Conservation (phyloP, 371 early-diverging fungal species). For the Apophysomyces elegans region DNA sequence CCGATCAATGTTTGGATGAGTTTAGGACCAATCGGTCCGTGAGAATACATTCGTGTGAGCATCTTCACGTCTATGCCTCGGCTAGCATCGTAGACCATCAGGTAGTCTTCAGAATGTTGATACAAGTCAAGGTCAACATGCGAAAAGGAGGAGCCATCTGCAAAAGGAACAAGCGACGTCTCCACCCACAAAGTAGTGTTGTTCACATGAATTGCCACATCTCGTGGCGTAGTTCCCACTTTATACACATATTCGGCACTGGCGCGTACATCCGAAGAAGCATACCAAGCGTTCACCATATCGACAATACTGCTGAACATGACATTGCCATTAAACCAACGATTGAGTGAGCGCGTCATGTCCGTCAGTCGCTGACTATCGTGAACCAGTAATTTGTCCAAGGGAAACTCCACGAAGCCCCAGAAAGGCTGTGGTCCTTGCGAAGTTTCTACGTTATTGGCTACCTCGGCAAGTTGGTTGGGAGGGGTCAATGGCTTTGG, state of each 20-base stretch:
- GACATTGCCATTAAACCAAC: slow-evolving; percentile 32
- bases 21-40: slow-evolving; percentile 52
- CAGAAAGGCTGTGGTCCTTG: slow-evolving; percentile 39
- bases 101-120: slow-evolving; percentile 30
- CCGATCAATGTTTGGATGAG: slow-evolving; percentile 34
- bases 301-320: slow-evolving; percentile 33
- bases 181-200: slow-evolving; percentile 30
- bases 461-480: slow-evolving; percentile 15
- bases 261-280: slow-evolving; percentile 10
- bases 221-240: slow-evolving; percentile 12
- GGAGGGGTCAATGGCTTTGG: slow-evolving; percentile 34
- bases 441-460: slow-evolving; percentile 9
- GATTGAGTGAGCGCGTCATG: slow-evolving; percentile 26
- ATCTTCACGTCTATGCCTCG: slow-evolving; percentile 22
- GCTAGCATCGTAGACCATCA: slow-evolving; percentile 45
- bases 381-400: slow-evolving; percentile 36
- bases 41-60: slow-evolving; percentile 14
- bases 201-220: slow-evolving; percentile 16
- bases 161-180: slow-evolving; percentile 41
- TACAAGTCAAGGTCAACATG: slow-evolving; percentile 43
- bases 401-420: slow-evolving; percentile 53
- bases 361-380: slow-evolving; percentile 9
- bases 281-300: slow-evolving; percentile 43
- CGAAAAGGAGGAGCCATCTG: slow-evolving; percentile 41
- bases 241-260: slow-evolving; percentile 26